Conservation (phyloP, 148 eudicot genomes). For the Cornus florida region DNA sequence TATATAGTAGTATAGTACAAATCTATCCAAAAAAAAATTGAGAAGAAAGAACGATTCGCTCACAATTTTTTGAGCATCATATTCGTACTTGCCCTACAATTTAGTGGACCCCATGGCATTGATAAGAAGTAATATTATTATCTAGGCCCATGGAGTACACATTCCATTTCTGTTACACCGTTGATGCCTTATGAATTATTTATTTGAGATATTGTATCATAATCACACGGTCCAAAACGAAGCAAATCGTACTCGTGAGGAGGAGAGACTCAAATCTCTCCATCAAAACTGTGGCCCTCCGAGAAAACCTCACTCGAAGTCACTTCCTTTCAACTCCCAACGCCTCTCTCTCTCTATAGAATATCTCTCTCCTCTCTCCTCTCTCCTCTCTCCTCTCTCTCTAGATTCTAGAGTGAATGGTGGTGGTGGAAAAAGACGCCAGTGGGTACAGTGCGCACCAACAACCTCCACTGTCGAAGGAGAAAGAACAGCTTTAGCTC, state of each 20-base stretch:
- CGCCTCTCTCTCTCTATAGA: slow-evolving; percentile 13
- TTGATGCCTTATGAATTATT: neutral
- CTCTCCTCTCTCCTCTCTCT: slow-evolving; percentile 7
- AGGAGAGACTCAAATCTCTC: neutral
- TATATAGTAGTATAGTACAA: no score
- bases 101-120: neutral
- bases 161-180: neutral
- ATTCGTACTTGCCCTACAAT: slow-evolving; percentile 1
- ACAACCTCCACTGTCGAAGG: slow-evolving; percentile 30
- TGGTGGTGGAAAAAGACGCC: slow-evolving; percentile 10
- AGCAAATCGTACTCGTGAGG: neutral
- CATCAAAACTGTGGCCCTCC: slow-evolving; percentile 19
- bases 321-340: slow-evolving; percentile 50
- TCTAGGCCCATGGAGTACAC: neutral
- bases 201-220: neutral
- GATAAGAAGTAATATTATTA: neutral
- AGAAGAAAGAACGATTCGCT: neutral
- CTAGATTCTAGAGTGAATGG: neutral
- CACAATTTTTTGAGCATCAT: neutral
- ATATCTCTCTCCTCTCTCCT: neutral
- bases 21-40: no score
- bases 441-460: slow-evolving; percentile 27
- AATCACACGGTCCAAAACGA: neutral
- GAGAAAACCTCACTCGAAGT: slow-evolving; percentile 65
- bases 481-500: slow-evolving; percentile 14